phyloP scores from a whole-genome alignment of 1,284 basidiomycete genomes.

The Ganoderma lucidum region DNA sequence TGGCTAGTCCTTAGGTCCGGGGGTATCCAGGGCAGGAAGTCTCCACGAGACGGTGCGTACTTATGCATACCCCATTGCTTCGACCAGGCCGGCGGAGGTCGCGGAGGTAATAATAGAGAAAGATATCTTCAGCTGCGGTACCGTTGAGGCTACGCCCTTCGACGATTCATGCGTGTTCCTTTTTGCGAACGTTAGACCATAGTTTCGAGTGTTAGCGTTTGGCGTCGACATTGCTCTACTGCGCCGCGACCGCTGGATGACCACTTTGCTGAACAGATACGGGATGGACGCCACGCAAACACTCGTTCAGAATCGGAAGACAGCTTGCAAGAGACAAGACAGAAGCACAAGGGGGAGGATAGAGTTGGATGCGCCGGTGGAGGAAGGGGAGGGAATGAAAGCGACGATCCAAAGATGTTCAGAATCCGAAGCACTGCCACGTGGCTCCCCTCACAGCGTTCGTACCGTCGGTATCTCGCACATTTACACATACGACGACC shows the following conservation, averaged over 20 bases:
- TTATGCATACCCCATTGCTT: background rate
- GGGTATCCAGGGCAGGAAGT: background rate
- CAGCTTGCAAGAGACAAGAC: background rate
- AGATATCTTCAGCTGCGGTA: background rate
- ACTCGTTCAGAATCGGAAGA: background rate
- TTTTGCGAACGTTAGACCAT: background rate
- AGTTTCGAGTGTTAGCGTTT: background rate
- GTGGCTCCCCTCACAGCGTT: background rate
- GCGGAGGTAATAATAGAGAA: background rate
- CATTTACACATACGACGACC: background rate
- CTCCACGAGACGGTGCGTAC: background rate
- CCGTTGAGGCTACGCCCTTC: background rate
- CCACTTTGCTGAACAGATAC: background rate
- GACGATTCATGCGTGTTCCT: background rate
- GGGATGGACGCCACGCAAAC: background rate
- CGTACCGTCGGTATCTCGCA: background rate
- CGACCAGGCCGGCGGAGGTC: background rate
- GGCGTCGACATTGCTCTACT: background rate
- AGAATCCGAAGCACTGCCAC: background rate
- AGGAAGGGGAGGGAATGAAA: background rate
- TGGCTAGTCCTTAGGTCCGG: background rate
- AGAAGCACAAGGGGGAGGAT: background rate
- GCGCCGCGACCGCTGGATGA: background rate
- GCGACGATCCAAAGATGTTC: slow-evolving; percentile 3
- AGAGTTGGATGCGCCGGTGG: slow-evolving; percentile 1